These are phyloP conservation scores for Chondrostereum purpureum DNA, from an alignment of 1,284 basidiomycete genomes.

Conservation along the genomic window DNA sequence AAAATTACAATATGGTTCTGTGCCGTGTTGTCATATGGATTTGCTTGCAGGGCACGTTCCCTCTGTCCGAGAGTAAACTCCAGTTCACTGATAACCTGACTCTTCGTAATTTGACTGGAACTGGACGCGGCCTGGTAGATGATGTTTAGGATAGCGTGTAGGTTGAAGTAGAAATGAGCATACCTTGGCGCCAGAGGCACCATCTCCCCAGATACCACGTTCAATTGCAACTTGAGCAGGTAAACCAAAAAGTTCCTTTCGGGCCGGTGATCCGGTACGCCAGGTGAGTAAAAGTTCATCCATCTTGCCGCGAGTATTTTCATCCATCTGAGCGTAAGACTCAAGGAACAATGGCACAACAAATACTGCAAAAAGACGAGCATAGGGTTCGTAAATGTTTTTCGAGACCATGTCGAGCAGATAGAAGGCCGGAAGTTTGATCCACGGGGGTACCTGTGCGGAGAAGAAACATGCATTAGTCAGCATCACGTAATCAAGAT, in stretches of 20 bases:
- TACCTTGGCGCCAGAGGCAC: slow-evolving; percentile 12
- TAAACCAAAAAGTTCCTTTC: slow-evolving; percentile 79
- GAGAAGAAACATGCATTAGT: slow-evolving; percentile 46
- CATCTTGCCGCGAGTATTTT: slow-evolving; percentile 83
- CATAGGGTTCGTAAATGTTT: slow-evolving; percentile 88
- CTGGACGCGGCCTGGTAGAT: slow-evolving; percentile 24
- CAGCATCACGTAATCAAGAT: slow-evolving; percentile 6
- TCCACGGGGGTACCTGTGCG: slow-evolving; percentile 78
- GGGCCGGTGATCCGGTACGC: slow-evolving; percentile 75
- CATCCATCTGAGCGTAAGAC: slow-evolving; percentile 81
- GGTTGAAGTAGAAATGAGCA: neutral
- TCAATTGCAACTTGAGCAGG: slow-evolving; percentile 71
- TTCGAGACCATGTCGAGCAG: slow-evolving; percentile 95
- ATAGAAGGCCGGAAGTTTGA: slow-evolving; percentile 93
- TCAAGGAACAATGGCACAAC: slow-evolving; percentile 78
- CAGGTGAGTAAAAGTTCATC: slow-evolving; percentile 93
- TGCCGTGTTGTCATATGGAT: slow-evolving; percentile 58
- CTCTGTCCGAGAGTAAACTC: slow-evolving; percentile 74
- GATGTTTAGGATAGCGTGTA: slow-evolving; percentile 13
- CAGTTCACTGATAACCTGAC: slow-evolving; percentile 74
- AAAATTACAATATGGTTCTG: slow-evolving; percentile 66
- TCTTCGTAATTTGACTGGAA: slow-evolving; percentile 49
- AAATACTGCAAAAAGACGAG: slow-evolving; percentile 70
- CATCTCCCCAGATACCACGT: slow-evolving; percentile 68
- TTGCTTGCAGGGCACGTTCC: slow-evolving; percentile 57